Evolutionary conservation across 495 filamentous ascomycete genomes (phyloP), one percentile per base, ranked within the genome.

Genomic region (Hypoxylon perforatum): DNA sequence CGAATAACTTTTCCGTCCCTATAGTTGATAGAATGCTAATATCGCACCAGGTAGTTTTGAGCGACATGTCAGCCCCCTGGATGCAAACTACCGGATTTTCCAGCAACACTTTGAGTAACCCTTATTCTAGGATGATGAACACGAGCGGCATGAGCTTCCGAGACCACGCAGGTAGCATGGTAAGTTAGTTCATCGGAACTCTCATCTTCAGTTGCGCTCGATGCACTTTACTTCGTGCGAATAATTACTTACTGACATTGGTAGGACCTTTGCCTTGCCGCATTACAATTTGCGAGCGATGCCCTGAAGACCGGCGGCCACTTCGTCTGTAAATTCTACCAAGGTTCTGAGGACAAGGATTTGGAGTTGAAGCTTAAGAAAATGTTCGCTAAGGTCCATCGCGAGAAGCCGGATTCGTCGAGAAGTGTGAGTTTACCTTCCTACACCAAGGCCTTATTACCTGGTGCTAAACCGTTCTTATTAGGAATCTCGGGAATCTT

Each of bases 61-160:
- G 92, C 84, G 95, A 99, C 89, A 99, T 99, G 95, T 99, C 87
- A 81, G 94, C 84, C 81, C 94, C 95, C 91, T 97, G 92, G 93
- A 78, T 84, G 66, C 90, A 91, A 82, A 88, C 85, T 30, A 85
- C 85, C 71, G 90, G 90, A 39, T 92, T 89, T 79, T 89, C 87
- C 82, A 88, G 90, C 80, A 91, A 85, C 78, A 95, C 88, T 81
- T 84, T 97, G 83, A 95, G 88, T 93, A 85, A 93, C 84, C 92
- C 94, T 50, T 93, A 94, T 86, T 75, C 75, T 81, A 99, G 95
- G 95, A 90, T 99, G 92, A 97, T 97, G 93, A 97, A 98, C 78
- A 96, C 93, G 49, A 97, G 91, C 77, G 95, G 95, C 38, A 89
- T 92, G 61, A 75, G 72, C 15, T 92, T 96, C 76, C 86, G 85